Evolutionary conservation across 2,329 filamentous ascomycete genomes (phyloP).

Genomic region (Aureobasidium melanogenum): DNA sequence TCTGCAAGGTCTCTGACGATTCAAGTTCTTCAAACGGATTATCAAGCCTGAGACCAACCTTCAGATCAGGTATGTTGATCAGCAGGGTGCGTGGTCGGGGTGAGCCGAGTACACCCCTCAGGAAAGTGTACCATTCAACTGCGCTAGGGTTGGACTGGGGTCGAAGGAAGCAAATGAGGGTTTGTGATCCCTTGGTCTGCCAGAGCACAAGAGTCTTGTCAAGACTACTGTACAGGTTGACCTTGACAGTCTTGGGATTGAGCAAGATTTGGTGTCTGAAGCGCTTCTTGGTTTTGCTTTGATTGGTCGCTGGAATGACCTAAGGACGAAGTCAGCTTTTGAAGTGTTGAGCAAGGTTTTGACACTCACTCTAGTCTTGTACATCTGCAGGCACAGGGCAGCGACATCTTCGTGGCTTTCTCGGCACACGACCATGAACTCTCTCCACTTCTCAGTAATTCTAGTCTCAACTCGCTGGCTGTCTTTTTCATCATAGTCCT

Average conservation of each 20-base stretch:
- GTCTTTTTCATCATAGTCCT: conserved; percentile 56
- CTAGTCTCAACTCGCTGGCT: conserved; percentile 51
- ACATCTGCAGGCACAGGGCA: conserved; percentile 50
- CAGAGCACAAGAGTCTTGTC: conserved; percentile 61
- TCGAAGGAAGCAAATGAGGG: conserved; percentile 54
- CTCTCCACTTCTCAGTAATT: conserved; percentile 55
- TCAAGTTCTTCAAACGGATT: conserved; percentile 51
- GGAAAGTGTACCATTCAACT: conserved; percentile 61
- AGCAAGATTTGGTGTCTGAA: conserved; percentile 51
- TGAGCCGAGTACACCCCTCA: conserved; percentile 52
- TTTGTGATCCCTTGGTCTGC: conserved; percentile 44
- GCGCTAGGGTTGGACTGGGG: conserved; percentile 52
- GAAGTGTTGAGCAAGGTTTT: not conserved
- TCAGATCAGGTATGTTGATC: conserved; percentile 55
- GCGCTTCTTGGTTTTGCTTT: conserved; percentile 44
- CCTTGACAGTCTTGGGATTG: conserved; percentile 40
- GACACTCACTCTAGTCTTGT: conserved; percentile 38
- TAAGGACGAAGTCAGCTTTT: conserved; percentile 12
- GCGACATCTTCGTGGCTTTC: conserved; percentile 46
- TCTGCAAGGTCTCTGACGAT: conserved; percentile 31
- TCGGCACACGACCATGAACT: conserved; percentile 54
- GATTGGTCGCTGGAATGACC: conserved; percentile 49
- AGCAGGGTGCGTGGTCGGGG: conserved; percentile 47
- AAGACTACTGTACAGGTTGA: conserved; percentile 57
- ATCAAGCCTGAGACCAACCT: conserved; percentile 48